A percentile compares a stretch with the other conserved stretches of the same genome.
These are phyloP conservation scores for Clarireedia sp. DNA, from an alignment of 2,329 filamentous ascomycete genomes.

Conservation along the genomic window DNA sequence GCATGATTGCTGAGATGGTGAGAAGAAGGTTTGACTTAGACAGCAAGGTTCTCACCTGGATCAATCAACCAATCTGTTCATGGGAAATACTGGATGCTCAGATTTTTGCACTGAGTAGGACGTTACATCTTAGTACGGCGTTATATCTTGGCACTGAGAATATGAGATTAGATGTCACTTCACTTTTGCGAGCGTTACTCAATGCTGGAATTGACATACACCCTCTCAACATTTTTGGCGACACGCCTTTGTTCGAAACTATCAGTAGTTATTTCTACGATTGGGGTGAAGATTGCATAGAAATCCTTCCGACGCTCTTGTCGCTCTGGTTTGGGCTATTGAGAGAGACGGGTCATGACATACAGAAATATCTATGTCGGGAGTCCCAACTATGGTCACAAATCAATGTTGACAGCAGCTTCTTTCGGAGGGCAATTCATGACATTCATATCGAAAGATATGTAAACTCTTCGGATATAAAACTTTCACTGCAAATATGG, in stretches of 20 bases:
- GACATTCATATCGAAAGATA: not conserved
- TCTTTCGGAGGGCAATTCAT: not conserved
- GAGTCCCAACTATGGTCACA: not conserved
- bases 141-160: too few species aligned
- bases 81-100: too few species aligned
- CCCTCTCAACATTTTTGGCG: too few species aligned
- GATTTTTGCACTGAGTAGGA: too few species aligned
- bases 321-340: not conserved
- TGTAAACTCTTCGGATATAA: not conserved
- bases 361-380: not conserved
- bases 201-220: too few species aligned
- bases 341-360: not conserved
- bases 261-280: not conserved
- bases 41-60: too few species aligned
- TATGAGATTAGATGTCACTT: too few species aligned
- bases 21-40: too few species aligned
- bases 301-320: not conserved
- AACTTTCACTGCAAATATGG: not conserved
- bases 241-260: not conserved
- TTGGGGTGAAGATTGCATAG: not conserved
- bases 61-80: too few species aligned
- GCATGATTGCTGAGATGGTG: too few species aligned
- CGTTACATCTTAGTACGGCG: too few species aligned
- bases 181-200: too few species aligned
- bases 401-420: not conserved